Evolutionary conservation across 306 rosid species (phyloP).

Genomic region (Alnus glutinosa): DNA sequence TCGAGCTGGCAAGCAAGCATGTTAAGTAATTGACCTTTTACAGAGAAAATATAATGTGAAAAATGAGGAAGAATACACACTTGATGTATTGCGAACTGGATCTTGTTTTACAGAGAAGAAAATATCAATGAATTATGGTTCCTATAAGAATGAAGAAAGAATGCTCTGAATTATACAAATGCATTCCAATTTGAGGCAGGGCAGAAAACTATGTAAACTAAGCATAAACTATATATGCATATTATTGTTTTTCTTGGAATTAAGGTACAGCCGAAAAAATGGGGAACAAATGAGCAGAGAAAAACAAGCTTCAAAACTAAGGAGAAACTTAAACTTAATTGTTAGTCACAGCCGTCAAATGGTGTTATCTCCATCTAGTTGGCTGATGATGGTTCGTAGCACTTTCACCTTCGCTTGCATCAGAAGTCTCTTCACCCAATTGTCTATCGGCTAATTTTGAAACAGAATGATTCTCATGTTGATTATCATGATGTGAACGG

Average conservation of each 20-base stretch:
- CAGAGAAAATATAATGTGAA: slow-evolving; percentile 7
- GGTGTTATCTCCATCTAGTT: slow-evolving; percentile 53
- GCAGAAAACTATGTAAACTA: slow-evolving; percentile 21
- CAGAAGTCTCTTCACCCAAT: slow-evolving; percentile 53
- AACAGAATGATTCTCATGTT: slow-evolving; percentile 40
- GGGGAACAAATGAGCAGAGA: slow-evolving; percentile 27
- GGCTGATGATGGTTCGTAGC: slow-evolving; percentile 48
- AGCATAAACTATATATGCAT: slow-evolving; percentile 16
- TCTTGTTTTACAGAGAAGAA: slow-evolving; percentile 33
- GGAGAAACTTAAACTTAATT: slow-evolving; percentile 28
- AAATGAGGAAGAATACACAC: slow-evolving; percentile 21
- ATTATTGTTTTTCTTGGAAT: slow-evolving; percentile 30
- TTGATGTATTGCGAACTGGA: slow-evolving; percentile 26
- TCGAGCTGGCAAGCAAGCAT: slow-evolving; percentile 40
- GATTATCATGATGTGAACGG: slow-evolving; percentile 41
- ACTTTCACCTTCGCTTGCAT: slow-evolving; percentile 58
- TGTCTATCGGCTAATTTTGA: slow-evolving; percentile 43
- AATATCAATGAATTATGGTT: slow-evolving; percentile 26
- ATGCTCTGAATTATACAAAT: slow-evolving; percentile 34
- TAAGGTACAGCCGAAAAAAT: slow-evolving; percentile 34
- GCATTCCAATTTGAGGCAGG: slow-evolving; percentile 40
- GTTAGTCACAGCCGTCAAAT: slow-evolving; percentile 38
- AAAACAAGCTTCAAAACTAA: slow-evolving; percentile 26
- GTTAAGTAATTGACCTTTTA: not conserved
- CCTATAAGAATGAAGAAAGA: slow-evolving; percentile 44